These are phyloP conservation scores for Penicillium bialowiezense DNA, from an alignment of 495 filamentous ascomycete genomes.

Conservation along the genomic window DNA sequence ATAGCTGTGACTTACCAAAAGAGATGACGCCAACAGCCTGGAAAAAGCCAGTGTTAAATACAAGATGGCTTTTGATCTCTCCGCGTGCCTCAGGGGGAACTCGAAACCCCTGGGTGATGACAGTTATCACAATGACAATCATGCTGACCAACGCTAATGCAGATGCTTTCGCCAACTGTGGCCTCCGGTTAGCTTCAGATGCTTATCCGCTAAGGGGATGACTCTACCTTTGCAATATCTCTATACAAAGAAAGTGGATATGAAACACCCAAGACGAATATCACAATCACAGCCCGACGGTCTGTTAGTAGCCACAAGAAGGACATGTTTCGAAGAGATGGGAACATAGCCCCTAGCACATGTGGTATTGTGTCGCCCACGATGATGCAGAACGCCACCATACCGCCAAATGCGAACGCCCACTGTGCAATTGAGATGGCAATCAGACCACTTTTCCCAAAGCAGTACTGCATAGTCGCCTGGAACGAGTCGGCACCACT, in stretches of 20 bases:
- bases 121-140: conserved; percentile 80
- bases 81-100: conserved; percentile 70
- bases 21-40: conserved; percentile 97
- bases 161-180: conserved; percentile 93
- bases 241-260: conserved; percentile 90
- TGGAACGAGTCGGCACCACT: conserved; percentile 91
- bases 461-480: conserved; percentile 90
- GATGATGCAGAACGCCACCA: conserved; percentile 97
- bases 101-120: conserved; percentile 79
- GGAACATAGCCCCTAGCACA: conserved; percentile 79
- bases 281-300: conserved; percentile 75
- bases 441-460: conserved; percentile 80
- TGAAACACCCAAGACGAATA: conserved; percentile 82
- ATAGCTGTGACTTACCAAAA: conserved; percentile 61
- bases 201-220: neutral
- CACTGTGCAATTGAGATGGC: conserved; percentile 91
- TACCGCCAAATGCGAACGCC: conserved; percentile 97
- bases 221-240: conserved; percentile 88
- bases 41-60: conserved; percentile 82
- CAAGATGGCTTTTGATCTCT: conserved; percentile 59
- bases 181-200: conserved; percentile 19
- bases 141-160: conserved; percentile 89
- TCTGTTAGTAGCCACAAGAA: conserved; percentile 80
- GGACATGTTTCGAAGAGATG: conserved; percentile 64
- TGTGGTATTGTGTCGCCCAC: conserved; percentile 94